phyloP scores from a whole-genome alignment of 2,329 filamentous ascomycete genomes.

The Aspergillus fumigatus region DNA sequence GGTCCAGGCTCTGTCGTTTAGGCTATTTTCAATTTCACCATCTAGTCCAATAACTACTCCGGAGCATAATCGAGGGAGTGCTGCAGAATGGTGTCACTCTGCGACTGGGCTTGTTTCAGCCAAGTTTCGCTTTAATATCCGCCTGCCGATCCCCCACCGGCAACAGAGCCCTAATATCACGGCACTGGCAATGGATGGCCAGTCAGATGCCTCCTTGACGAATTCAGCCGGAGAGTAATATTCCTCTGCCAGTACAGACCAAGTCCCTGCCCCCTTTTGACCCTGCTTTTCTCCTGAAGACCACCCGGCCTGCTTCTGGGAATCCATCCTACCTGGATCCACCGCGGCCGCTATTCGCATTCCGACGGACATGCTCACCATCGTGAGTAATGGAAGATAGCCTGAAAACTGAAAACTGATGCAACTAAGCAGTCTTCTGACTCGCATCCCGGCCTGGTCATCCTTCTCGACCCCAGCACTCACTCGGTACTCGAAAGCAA shows the following conservation, averaged over 20 bases:
- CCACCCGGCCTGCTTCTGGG: conserved; percentile 5
- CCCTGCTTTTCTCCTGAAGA: not conserved
- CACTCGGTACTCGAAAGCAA: conserved; percentile 10
- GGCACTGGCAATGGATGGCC: not conserved
- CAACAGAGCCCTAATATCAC: not conserved
- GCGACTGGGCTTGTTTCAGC: not conserved
- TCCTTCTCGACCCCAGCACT: conserved; percentile 15
- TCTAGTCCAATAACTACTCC: not conserved
- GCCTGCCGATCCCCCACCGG: not conserved
- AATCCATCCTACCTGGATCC: conserved; percentile 12
- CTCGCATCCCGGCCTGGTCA: conserved; percentile 12
- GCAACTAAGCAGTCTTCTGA: conserved; percentile 4
- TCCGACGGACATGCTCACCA: conserved; percentile 1
- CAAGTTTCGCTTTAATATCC: not conserved
- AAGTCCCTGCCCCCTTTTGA: not conserved
- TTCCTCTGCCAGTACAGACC: not conserved
- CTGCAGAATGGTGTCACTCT: not conserved
- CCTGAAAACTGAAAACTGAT: not conserved
- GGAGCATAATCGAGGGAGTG: not conserved
- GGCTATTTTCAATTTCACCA: not conserved
- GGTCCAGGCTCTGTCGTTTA: not conserved
- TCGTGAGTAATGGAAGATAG: not conserved
- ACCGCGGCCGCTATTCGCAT: conserved; percentile 15
- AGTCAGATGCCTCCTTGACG: not conserved
- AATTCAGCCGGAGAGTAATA: not conserved